Evolutionary conservation across 345 rosid species (phyloP).

Genomic region (Gossypium arboreum): DNA sequence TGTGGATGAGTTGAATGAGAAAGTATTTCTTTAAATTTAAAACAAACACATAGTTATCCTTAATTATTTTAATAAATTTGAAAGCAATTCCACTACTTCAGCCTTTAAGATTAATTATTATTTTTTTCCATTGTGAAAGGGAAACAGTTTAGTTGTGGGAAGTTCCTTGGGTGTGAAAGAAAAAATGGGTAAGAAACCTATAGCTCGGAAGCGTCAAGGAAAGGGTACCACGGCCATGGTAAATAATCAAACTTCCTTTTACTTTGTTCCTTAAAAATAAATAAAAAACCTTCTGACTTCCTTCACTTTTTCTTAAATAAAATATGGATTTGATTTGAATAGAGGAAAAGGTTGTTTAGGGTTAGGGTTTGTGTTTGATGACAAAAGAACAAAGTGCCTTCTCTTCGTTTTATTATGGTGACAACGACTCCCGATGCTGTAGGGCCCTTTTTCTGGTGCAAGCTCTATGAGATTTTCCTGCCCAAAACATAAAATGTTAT

Average conservation of each 20-base stretch:
- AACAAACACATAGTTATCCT: background rate
- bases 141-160: background rate
- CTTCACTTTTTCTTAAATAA: background rate
- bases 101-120: no score
- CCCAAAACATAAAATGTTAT: background rate
- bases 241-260: background rate
- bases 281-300: background rate
- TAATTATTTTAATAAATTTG: no score
- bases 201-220: slow-evolving; percentile 1
- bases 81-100: no score
- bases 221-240: background rate
- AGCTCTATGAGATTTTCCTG: background rate
- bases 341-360: background rate
- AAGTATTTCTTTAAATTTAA: background rate
- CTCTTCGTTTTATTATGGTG: background rate
- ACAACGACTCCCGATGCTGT: background rate
- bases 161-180: background rate
- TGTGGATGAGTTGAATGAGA: background rate
- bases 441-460: background rate
- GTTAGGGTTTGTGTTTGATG: background rate
- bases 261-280: background rate
- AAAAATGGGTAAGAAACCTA: slow-evolving; percentile 9
- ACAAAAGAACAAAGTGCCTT: background rate
- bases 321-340: background rate
- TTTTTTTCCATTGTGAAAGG: no score